Evolutionary conservation across 768 basidiomycete species (phyloP), one percentile per base, ranked within the genome.

Genomic region (Leccinellum albellum): DNA sequence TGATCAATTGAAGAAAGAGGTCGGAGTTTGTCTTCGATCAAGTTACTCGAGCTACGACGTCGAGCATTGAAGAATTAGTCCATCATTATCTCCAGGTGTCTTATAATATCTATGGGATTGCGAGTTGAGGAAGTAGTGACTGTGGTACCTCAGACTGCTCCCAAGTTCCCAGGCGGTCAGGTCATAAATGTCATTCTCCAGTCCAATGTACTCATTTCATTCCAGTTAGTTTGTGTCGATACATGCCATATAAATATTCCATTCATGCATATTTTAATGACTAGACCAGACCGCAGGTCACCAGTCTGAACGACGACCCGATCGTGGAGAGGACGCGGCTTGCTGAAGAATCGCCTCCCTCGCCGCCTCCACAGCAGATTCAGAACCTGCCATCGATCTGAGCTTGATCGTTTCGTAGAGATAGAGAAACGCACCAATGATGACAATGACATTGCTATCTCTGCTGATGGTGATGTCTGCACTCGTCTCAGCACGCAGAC

Each of bases 391-490:
- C 52, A 21, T 48, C 24, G 21, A 23, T 21, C 26, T 61, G 45
- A 61, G 58, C 59, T 50, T 57, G n/a, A 51, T 32, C n/a, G 23
- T 24, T 45, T 31, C 1, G 29, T 23, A 24, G n/a, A 47, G 31
- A 13, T 44, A 20, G 20, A n/a, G 7, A 23, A 52, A 57, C 67
- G 61, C 66, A 93, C 93, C 94, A 50, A 88, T 84, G 67, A 98
- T 88, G 61, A 89, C 83, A 65, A 97, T 95, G 29, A 86, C 86
- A 71, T 79, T 91, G 68, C 89, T 89, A 60, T 94, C 94, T 61
- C 91, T 85, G 71, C 91, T 85, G 54, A 98, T 91, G 44, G 84
- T 91, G 64, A 98, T 94, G 68, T 96, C 93, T 54, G 94, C 89
- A 42, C 92, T 91, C 52, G 90, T 96, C 74, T 94, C 93, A 51